Evolutionary conservation across 1,284 basidiomycete genomes (phyloP), one percentile per base, ranked within the genome.

Genomic region (Cryptococcus maquisensis): DNA sequence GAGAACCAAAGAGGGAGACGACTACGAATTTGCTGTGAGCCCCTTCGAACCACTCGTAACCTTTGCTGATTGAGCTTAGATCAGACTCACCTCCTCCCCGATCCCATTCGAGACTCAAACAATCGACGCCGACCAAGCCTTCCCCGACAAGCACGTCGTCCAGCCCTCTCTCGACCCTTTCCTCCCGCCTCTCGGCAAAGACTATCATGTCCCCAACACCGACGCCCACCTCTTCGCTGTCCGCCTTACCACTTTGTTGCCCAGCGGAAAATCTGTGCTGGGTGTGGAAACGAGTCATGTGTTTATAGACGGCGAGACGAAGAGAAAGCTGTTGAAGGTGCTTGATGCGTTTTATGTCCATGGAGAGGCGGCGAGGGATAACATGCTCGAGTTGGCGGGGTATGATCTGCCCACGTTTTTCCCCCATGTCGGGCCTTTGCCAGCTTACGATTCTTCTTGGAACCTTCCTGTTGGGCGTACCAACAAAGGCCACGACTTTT

Each of bases 61-160:
- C 15, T 23, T 20, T 5, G n/a, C 24, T 32, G 18, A 47, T 28
- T 12, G 38, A 15, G 20, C 8, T 26, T 51, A 65, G 62, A 52
- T 65, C 42, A 56, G 59, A 20, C 52, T 64, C 48, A 64, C 61
- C 15, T 53, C 54, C n/a, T 66, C 65, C 21, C 61, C 54, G 10
- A 66, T 66, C 8, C 65, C 63, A 3, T 64, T 61, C 49, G 52
- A 50, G 32, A 60, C 59, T 1, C 65, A 63, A 56, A 59, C 57
- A 3, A 48, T 58, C 36, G 32, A 20, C 23, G 9, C 35, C 2
- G 32, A 32, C 28, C 28, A 32, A 10, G 28, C 37, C 28, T n/a
- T 35, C 15, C 46, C 51, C 12, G 45, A n/a, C 18, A 23, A 36
- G 7, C 12, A 59, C 16, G 65, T 67, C 23, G 42, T 65, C 23